These are phyloP conservation scores for Penicillium argentinense DNA, from an alignment of 495 filamentous ascomycete species.

Conservation along the genomic window DNA sequence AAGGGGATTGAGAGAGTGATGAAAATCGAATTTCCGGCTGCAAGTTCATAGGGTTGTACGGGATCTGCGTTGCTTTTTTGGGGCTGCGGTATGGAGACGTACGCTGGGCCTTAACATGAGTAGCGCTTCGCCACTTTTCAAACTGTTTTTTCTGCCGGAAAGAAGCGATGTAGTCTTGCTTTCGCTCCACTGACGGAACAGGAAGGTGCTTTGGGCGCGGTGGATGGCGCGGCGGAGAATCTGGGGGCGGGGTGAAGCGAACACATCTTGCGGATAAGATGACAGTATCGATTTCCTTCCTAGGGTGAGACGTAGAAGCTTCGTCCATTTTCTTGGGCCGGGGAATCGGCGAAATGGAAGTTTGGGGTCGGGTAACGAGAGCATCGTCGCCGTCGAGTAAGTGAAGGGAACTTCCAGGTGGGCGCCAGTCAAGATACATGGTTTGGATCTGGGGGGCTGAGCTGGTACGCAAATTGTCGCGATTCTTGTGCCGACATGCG, in stretches of 20 bases:
- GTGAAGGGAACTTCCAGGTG: conserved; percentile 4
- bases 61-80: neutral
- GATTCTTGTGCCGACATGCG: neutral
- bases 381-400: neutral
- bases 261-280: conserved; percentile 9
- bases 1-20: neutral
- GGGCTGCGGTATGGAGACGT: conserved; percentile 12
- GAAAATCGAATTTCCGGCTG: conserved; percentile 5
- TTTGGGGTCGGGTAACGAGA: neutral
- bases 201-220: conserved; percentile 1
- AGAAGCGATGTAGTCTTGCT: conserved; percentile 11
- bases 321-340: neutral
- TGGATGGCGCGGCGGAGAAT: neutral
- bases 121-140: conserved; percentile 21
- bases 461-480: conserved; percentile 3
- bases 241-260: conserved; percentile 14
- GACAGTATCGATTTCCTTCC: neutral
- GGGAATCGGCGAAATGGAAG: conserved; percentile 1
- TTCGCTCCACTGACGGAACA: conserved; percentile 14
- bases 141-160: conserved; percentile 17
- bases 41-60: neutral
- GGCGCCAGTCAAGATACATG: conserved; percentile 16
- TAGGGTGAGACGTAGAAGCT: neutral
- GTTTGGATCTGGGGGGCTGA: conserved; percentile 7
- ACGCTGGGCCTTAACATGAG: conserved; percentile 3